Evolutionary conservation across 2,329 filamentous ascomycete genomes (phyloP).

Genomic region (Corynespora cassiicola): DNA sequence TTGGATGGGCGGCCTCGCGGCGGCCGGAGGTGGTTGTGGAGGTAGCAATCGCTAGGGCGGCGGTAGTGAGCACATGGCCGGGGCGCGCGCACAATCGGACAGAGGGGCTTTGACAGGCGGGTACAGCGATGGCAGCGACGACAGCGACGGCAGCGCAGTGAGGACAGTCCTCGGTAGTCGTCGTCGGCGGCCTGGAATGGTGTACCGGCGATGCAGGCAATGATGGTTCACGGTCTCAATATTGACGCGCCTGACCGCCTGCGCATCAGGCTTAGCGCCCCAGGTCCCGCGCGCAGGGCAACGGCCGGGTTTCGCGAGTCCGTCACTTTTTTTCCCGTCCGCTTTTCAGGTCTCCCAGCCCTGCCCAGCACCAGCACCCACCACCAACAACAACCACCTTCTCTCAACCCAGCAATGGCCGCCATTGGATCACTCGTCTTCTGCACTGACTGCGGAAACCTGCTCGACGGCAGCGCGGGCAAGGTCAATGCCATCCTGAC

Average conservation of each 20-base stretch:
- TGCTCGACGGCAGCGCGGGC: conserved; percentile 81
- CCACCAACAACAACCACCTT: conserved; percentile 2
- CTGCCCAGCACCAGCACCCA: background rate
- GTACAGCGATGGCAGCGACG: background rate
- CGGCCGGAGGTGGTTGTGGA: background rate
- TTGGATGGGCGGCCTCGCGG: background rate
- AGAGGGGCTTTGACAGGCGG: too few relatives aligned
- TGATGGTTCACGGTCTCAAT: too few relatives aligned
- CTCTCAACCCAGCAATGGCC: conserved; percentile 66
- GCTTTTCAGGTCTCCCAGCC: background rate
- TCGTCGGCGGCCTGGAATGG: too few relatives aligned
- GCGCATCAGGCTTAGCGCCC: conserved; percentile 20
- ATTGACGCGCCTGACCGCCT: conserved; percentile 38
- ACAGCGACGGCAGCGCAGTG: too few relatives aligned
- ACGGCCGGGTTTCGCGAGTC: conserved; percentile 20
- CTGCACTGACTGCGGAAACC: conserved; percentile 90
- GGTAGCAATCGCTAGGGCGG: conserved; percentile 15
- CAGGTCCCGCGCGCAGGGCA: conserved; percentile 12
- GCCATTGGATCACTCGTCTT: conserved; percentile 91
- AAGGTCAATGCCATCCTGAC: conserved; percentile 75
- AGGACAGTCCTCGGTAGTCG: too few relatives aligned
- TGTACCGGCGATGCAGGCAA: too few relatives aligned
- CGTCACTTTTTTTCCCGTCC: conserved; percentile 24
- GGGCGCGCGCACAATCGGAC: too few relatives aligned
- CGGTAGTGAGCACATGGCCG: conserved; percentile 19